Conservation (phyloP, 2,329 filamentous ascomycete genomes). For the Claviceps digitariae region DNA sequence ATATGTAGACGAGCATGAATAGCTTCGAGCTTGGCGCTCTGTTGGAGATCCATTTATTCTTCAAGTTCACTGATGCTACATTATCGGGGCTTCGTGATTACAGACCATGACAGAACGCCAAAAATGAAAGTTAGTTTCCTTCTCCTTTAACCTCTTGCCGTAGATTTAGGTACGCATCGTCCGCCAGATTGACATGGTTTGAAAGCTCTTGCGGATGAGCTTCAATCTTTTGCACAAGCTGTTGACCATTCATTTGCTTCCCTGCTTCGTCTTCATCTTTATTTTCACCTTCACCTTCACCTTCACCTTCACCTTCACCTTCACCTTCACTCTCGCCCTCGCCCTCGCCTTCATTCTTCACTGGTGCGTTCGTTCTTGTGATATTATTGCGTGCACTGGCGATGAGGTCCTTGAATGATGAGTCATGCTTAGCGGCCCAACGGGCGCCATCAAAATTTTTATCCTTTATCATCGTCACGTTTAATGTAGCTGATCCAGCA, state of each 20-base stretch:
- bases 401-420: slow-evolving; percentile 68
- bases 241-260: background rate
- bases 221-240: background rate
- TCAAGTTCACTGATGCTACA: background rate
- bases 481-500: slow-evolving; percentile 24
- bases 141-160: background rate
- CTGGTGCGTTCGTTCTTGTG: slow-evolving; percentile 23
- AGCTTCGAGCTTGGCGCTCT: background rate
- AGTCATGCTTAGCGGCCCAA: slow-evolving; percentile 61
- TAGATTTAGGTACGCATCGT: background rate
- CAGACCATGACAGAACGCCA: background rate
- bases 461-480: slow-evolving; percentile 46
- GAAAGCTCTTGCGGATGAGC: background rate
- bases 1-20: background rate
- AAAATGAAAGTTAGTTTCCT: background rate
- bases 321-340: background rate
- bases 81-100: background rate
- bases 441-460: slow-evolving; percentile 77
- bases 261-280: background rate
- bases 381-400: slow-evolving; percentile 45
- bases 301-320: background rate
- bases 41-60: no score
- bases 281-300: no score
- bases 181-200: background rate
- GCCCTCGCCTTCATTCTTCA: slow-evolving; percentile 1